Evolutionary conservation across 2,329 filamentous ascomycete genomes (phyloP), one percentile per base, ranked within the genome.

Genomic region (Mollisia scopiformis): DNA sequence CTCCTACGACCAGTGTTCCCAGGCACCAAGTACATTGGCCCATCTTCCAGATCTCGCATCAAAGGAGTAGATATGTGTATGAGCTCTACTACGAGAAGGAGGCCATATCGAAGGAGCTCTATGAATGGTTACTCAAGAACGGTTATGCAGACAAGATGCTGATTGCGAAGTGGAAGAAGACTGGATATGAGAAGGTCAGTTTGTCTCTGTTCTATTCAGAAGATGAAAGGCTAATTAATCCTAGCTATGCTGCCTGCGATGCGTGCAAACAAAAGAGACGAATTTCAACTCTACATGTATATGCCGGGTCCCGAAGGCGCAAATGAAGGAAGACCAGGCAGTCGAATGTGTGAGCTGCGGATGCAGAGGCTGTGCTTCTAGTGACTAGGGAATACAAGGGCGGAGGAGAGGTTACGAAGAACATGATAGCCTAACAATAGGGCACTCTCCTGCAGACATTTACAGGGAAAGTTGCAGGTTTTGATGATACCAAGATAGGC

Each of bases 101-200:
- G 78, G 94, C 94, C 55, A 98, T 99, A 75, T 91, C 87, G 77
- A 94, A 91, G 78, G 82, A 89, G 77, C 82, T 99, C 21, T 99
- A 99, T 77, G 95, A 98, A 69, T 99, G 92, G 89, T 80, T 98
- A 66, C 80, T 99, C 62, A 99, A 99, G 84, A 97, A 99, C 74
- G 88, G 89, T 53, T 98, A 99, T 75, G 95, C 93, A 5, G 95
- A 99, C 77, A 87, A 91, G 49, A 95, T 93, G 80, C 80, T 99
- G 73, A 98, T 99, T 73, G 95, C 95, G 14, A 99, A 99, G 80
- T 99, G 95, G 95, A 99, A 99, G 86, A 99, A 99, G 81, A 91
- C 96, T 72, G 95, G 95, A 16, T 99, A 99, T 73, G 95, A 99
- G 78, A 97, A 98, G 88, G 91, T 92, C 75, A 55, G 82, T 63